Evolutionary conservation across 441 rosid species (phyloP), one percentile per base, ranked within the genome.

Genomic region (Bocquillonia castaneifolia): DNA sequence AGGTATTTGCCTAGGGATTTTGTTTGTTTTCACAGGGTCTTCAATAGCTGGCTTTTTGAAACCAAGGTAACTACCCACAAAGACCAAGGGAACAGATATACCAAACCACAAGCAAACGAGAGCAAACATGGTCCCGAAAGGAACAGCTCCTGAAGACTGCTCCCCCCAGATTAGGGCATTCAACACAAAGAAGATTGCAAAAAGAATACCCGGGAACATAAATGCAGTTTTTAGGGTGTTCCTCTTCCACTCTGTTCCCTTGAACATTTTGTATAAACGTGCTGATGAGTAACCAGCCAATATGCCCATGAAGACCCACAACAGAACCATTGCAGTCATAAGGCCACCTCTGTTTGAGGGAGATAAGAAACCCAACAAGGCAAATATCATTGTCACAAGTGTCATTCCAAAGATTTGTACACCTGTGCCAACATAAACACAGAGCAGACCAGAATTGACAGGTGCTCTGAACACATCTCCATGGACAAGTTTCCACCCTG

Each of bases 321-420:
- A 69, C 75, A 92, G 90, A 77, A 92, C 98, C 98, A 90, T 92
- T 59, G 97, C 98, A 71, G 98, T 92, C 93, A 86, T 92, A 62
- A 92, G 97, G n/a, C 98, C 98, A 59, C 98, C 98, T 67, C 98
- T 78, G 78, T 88, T 92, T 68, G 98, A 92, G 63, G 98, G 98
- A 69, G 98, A 90, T 48, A 92, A 70, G 84, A 92, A 90, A 23
- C 98, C 98, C 59, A 92, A 76, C 80, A 92, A 74, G 8, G 98
- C 98, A 83, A 90, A 92, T 73, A 92, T 86, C 98, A 90, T 92
- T n/a, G 96, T 92, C 66, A 92, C 98, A 61, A 92, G 90, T 20
- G 97, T 81, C 98, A 92, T 92, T 55, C 75, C 90, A 44, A 92
- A 88, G 74, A 92, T 79, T 83, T 92, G 98, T 63, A 92, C 93